These are phyloP conservation scores for Fusarium sp. DNA, from an alignment of 2,329 filamentous ascomycete species.

Conservation along the genomic window DNA sequence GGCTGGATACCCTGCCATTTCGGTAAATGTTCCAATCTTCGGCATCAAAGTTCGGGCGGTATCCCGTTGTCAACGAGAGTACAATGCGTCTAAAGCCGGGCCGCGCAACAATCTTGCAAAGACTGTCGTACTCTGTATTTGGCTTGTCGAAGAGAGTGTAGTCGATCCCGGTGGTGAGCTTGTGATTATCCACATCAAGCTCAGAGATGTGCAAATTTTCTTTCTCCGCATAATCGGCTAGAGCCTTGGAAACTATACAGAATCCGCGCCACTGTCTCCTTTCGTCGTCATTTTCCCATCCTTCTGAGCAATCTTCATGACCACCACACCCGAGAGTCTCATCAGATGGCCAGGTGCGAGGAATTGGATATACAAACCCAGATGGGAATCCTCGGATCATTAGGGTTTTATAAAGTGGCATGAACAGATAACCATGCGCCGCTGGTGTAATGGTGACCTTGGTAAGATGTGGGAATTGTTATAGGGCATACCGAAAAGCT, in stretches of 20 bases:
- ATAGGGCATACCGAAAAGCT: slow-evolving; percentile 4
- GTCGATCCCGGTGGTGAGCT: background rate
- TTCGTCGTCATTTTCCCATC: background rate
- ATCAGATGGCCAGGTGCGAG: background rate
- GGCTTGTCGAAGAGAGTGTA: slow-evolving; percentile 6
- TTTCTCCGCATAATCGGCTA: background rate
- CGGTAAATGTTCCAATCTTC: background rate
- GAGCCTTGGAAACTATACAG: background rate
- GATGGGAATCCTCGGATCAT: slow-evolving; percentile 15
- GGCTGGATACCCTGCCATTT: background rate
- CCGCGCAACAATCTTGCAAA: background rate
- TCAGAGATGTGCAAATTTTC: background rate
- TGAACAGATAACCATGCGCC: slow-evolving; percentile 1
- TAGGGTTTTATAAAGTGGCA: slow-evolving; percentile 13
- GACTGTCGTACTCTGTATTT: slow-evolving; percentile 3
- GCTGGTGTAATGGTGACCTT: background rate
- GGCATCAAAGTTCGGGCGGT: rapidly evolving
- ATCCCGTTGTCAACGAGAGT: background rate
- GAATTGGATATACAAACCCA: slow-evolving; percentile 4
- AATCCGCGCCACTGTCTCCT: slow-evolving; percentile 13
- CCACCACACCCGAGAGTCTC: background rate
- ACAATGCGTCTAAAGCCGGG: background rate
- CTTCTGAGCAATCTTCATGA: background rate
- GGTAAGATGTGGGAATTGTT: background rate
- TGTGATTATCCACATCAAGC: background rate